Percentiles rank a stretch among this genome's conserved stretches.
Evolutionary conservation across 352 stramenopile genomes (phyloP).

Genomic region (Phytophthora syringae): DNA sequence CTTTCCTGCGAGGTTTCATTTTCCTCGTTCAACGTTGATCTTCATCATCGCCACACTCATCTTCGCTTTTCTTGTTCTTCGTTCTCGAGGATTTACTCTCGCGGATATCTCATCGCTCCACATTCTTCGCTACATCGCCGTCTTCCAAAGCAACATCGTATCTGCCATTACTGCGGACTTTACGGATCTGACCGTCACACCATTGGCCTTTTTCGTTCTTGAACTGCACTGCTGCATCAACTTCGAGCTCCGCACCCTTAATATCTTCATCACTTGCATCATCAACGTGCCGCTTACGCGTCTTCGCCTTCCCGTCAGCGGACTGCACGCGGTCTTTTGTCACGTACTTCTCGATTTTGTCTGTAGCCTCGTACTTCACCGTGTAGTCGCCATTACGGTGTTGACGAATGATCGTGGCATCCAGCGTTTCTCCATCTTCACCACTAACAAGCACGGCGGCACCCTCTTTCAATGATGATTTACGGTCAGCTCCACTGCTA

Average conservation of each 20-base stretch:
- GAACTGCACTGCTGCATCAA: slow-evolving; percentile 45
- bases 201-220: slow-evolving; percentile 46
- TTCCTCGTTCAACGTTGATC: slow-evolving; percentile 29
- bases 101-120: slow-evolving; percentile 37
- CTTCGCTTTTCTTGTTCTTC: slow-evolving; percentile 20
- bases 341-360: slow-evolving; percentile 49
- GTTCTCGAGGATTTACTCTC: slow-evolving; percentile 15
- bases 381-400: slow-evolving; percentile 47
- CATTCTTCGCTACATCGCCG: slow-evolving; percentile 40
- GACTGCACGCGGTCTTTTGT: slow-evolving; percentile 24
- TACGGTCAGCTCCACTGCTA: slow-evolving; percentile 17
- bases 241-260: slow-evolving; percentile 15
- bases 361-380: slow-evolving; percentile 42
- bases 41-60: slow-evolving; percentile 28
- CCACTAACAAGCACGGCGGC: slow-evolving; percentile 17
- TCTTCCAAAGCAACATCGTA: slow-evolving; percentile 60
- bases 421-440: slow-evolving; percentile 22
- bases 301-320: slow-evolving; percentile 14
- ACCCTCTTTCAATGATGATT: slow-evolving; percentile 16
- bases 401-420: slow-evolving; percentile 39
- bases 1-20: slow-evolving; percentile 45
- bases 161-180: slow-evolving; percentile 48
- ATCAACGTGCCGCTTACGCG: slow-evolving; percentile 12
- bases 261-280: slow-evolving; percentile 20
- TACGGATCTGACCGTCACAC: slow-evolving; percentile 38